A percentile compares a stretch with the other conserved stretches of the same genome.
phyloP scores from a whole-genome alignment of 345 rosid species.

The Cardamine occulta region DNA sequence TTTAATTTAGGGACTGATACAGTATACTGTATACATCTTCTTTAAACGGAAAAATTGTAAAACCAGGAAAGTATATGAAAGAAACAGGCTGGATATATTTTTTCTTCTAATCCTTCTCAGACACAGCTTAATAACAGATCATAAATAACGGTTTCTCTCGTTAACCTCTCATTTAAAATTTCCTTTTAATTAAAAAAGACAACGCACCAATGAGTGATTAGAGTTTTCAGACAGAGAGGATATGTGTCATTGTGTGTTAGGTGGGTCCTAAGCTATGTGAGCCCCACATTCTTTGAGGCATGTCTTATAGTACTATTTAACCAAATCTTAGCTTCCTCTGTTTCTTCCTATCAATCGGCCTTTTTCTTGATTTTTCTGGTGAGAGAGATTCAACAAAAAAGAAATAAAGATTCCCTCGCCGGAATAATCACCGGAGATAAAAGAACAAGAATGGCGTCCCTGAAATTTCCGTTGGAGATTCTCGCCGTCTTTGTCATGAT shows the following conservation, averaged over 20 bases:
- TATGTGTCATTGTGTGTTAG: conserved; percentile 12
- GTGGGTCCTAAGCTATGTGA: conserved; percentile 28
- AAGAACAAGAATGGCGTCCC: conserved; percentile 52
- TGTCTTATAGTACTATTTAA: conserved; percentile 30
- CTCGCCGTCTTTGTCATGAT: conserved; percentile 45
- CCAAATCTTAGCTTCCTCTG: conserved; percentile 30
- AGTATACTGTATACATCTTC: neutral
- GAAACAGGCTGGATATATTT: conserved; percentile 32
- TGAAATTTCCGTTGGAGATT: conserved; percentile 48
- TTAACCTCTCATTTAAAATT: conserved; percentile 7
- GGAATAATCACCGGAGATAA: conserved; percentile 39
- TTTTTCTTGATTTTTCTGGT: conserved; percentile 30
- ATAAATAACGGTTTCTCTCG: conserved; percentile 28
- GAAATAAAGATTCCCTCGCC: conserved; percentile 23
- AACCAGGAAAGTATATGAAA: conserved; percentile 9
- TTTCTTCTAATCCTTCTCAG: conserved; percentile 17
- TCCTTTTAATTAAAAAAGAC: neutral
- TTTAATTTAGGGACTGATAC: neutral
- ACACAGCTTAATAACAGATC: conserved; percentile 40
- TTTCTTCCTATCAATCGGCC: conserved; percentile 35
- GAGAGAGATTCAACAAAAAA: conserved; percentile 10
- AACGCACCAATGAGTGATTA: conserved; percentile 35
- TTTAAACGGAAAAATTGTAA: neutral
- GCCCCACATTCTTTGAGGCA: conserved; percentile 30
- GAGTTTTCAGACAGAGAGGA: conserved; percentile 35